Evolutionary conservation across 768 basidiomycete genomes (phyloP).

Genomic region (Rubroboletus satanas): DNA sequence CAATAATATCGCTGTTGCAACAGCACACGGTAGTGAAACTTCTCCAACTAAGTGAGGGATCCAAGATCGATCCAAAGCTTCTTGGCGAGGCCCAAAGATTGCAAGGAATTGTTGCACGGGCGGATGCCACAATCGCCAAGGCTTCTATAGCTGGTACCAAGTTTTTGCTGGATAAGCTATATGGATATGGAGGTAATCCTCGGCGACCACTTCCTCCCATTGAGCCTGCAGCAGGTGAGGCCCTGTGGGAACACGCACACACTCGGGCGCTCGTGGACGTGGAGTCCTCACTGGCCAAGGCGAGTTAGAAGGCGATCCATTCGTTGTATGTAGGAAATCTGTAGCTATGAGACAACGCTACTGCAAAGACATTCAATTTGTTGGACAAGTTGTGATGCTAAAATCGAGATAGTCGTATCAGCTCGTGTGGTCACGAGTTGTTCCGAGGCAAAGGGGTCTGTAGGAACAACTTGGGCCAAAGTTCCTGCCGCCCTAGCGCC

Average conservation of each 20-base stretch:
- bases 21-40: constrained; percentile 59
- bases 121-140: constrained; percentile 77
- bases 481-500: neutral
- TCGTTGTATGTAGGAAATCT: neutral
- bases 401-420: neutral
- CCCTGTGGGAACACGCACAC: constrained; percentile 70
- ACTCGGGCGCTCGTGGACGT: constrained; percentile 62
- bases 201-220: constrained; percentile 75
- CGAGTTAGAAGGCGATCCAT: neutral
- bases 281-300: constrained; percentile 54
- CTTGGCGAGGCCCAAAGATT: constrained; percentile 68
- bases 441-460: neutral
- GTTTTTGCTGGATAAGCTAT: constrained; percentile 63
- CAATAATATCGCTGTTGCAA: constrained; percentile 2
- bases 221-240: constrained; percentile 47
- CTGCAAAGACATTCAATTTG: neutral
- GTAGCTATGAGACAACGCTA: neutral
- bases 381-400: neutral
- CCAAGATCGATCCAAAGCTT: constrained; percentile 50
- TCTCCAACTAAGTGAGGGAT: constrained; percentile 56
- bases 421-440: neutral
- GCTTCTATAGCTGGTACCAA: constrained; percentile 82
- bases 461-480: neutral
- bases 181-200: constrained; percentile 81
- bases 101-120: constrained; percentile 78